Evolutionary conservation across 1,284 basidiomycete species (phyloP).

Genomic region (Marasmius oreades): DNA sequence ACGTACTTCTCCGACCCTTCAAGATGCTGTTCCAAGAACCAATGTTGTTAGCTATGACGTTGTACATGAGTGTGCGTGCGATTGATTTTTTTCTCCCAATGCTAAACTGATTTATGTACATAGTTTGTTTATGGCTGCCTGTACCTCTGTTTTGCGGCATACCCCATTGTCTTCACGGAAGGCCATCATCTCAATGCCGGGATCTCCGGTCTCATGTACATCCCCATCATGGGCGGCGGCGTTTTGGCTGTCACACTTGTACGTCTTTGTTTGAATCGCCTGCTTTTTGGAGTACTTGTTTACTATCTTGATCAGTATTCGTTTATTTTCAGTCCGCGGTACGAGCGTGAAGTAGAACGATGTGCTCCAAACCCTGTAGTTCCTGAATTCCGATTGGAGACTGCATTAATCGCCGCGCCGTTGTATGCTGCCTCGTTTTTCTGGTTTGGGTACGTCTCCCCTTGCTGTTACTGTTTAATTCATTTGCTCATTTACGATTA

Average conservation of each 20-base stretch:
- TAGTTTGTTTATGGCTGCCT: slow-evolving; percentile 64
- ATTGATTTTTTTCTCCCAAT: slow-evolving; percentile 6
- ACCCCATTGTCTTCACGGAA: slow-evolving; percentile 52
- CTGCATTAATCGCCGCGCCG: slow-evolving; percentile 52
- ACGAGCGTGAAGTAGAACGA: slow-evolving; percentile 40
- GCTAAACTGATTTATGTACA: slow-evolving; percentile 15
- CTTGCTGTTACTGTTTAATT: slow-evolving; percentile 23
- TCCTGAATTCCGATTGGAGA: slow-evolving; percentile 63
- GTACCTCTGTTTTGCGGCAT: slow-evolving; percentile 60
- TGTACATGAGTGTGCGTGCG: slow-evolving; percentile 60
- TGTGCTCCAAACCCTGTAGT: slow-evolving; percentile 53
- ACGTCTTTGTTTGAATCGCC: no score
- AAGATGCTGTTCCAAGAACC: slow-evolving; percentile 72
- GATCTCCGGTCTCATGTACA: slow-evolving; percentile 48
- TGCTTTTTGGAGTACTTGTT: no score
- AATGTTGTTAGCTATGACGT: slow-evolving; percentile 68
- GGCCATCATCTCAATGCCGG: slow-evolving; percentile 50
- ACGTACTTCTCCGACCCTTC: slow-evolving; percentile 59
- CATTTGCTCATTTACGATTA: slow-evolving; percentile 17
- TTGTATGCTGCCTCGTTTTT: slow-evolving; percentile 59
- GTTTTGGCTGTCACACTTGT: slow-evolving; percentile 40
- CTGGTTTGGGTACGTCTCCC: slow-evolving; percentile 55
- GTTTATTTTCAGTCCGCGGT: slow-evolving; percentile 50
- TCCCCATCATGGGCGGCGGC: slow-evolving; percentile 56
- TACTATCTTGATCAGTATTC: no score